Evolutionary conservation across 805 yeast genomes (phyloP).

Genomic region (Maudiozyma saulgeensis): DNA sequence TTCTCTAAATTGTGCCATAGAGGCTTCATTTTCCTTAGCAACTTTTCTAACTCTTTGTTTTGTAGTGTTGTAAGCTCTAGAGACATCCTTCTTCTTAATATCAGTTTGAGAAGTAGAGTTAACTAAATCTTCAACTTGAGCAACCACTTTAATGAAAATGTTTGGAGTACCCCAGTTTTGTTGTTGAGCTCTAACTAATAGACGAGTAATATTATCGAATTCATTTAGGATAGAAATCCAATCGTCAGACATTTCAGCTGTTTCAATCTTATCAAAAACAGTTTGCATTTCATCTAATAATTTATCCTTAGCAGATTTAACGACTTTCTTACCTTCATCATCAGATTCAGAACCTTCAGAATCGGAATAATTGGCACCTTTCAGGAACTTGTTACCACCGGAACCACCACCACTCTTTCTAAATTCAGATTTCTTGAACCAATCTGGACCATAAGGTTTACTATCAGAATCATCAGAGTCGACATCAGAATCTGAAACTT

Average conservation of each 20-base stretch:
- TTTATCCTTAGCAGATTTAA: slow-evolving; percentile 89
- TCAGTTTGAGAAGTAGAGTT: slow-evolving; percentile 45
- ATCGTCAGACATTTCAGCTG: slow-evolving; percentile 58
- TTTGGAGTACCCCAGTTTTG: slow-evolving; percentile 66
- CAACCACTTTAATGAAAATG: slow-evolving; percentile 56
- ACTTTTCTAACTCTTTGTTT: slow-evolving; percentile 83
- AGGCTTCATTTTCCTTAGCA: slow-evolving; percentile 54
- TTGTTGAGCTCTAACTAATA: slow-evolving; percentile 60
- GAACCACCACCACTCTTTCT: slow-evolving; percentile 25
- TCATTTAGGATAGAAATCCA: slow-evolving; percentile 70
- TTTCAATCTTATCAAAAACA: slow-evolving; percentile 56
- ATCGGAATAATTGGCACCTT: slow-evolving; percentile 29
- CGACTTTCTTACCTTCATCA: slow-evolving; percentile 66
- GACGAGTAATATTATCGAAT: slow-evolving; percentile 68
- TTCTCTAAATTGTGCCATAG: slow-evolving; percentile 50
- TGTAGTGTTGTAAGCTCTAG: slow-evolving; percentile 78
- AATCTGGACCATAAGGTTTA: slow-evolving; percentile 36
- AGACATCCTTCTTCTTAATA: slow-evolving; percentile 73
- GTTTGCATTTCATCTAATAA: slow-evolving; percentile 76
- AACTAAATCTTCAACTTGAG: slow-evolving; percentile 62
- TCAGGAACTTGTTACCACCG: slow-evolving; percentile 28
- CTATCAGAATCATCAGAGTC: slow-evolving; percentile 32
- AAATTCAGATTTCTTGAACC: slow-evolving; percentile 34
- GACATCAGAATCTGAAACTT: slow-evolving; percentile 26
- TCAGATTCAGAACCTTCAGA: slow-evolving; percentile 45